These are phyloP conservation scores for Boletus subcaerulescens DNA, from an alignment of 768 basidiomycete species.

Conservation along the genomic window DNA sequence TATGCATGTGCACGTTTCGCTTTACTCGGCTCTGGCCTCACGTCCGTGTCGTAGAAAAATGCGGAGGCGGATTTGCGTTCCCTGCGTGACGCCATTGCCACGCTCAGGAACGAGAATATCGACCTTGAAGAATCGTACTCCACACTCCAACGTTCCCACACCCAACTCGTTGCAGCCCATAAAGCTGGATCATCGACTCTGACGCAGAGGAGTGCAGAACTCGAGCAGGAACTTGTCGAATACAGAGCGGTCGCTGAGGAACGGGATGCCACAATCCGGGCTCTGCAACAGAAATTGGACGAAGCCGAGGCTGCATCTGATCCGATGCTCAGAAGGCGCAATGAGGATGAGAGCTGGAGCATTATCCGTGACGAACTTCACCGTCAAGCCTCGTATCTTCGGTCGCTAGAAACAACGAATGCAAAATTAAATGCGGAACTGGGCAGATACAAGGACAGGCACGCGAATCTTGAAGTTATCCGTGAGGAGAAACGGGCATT, in stretches of 20 bases:
- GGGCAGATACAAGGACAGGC: constrained; percentile 47
- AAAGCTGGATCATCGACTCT: constrained; percentile 50
- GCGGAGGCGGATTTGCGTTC: constrained; percentile 50
- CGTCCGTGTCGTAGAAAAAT: constrained; percentile 36
- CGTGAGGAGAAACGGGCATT: constrained; percentile 70
- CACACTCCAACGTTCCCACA: constrained; percentile 43
- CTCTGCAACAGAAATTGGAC: constrained; percentile 49
- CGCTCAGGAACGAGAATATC: constrained; percentile 54
- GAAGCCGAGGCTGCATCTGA: constrained; percentile 39
- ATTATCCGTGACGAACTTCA: constrained; percentile 68
- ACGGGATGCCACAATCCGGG: constrained; percentile 38
- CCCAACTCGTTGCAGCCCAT: constrained; percentile 50
- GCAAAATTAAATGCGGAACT: constrained; percentile 54
- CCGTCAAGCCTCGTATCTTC: constrained; percentile 60
- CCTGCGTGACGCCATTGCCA: constrained; percentile 46
- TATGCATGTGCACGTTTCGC: not conserved
- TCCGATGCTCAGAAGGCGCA: constrained; percentile 22
- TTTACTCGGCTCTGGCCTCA: not conserved
- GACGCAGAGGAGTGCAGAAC: constrained; percentile 40
- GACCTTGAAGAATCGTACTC: constrained; percentile 61
- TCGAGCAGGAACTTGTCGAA: constrained; percentile 49
- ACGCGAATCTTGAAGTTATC: constrained; percentile 65
- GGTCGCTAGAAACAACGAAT: constrained; percentile 58
- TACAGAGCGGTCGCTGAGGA: constrained; percentile 41
- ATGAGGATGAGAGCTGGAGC: constrained; percentile 55